Conservation (phyloP, 1,284 basidiomycete genomes). For the Ganoderma sinense region DNA sequence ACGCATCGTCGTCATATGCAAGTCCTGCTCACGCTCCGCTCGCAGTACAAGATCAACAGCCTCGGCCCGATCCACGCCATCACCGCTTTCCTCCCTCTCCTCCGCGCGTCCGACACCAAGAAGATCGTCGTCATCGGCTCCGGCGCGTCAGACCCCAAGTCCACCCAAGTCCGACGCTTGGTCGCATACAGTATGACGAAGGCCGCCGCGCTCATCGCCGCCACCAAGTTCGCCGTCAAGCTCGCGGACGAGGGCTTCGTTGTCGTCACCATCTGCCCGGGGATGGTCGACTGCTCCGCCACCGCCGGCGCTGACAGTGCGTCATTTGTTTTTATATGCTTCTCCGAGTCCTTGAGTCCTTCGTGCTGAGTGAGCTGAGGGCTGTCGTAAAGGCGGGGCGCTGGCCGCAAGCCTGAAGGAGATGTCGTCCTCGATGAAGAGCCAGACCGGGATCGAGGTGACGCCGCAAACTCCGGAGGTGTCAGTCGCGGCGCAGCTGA, state of each 20-base stretch:
- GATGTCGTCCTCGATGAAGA: background rate
- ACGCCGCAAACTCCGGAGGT: background rate
- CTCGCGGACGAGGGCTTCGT: constrained; percentile 46
- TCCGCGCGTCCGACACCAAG: too few species aligned
- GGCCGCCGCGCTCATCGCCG: constrained; percentile 47
- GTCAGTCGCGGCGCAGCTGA: background rate
- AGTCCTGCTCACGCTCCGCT: too few species aligned
- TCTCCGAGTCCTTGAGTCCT: background rate
- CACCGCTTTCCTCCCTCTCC: too few species aligned
- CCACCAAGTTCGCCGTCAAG: constrained; percentile 47
- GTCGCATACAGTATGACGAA: constrained; percentile 46
- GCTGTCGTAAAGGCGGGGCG: background rate
- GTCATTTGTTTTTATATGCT: background rate
- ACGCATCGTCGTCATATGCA: too few species aligned
- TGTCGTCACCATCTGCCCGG: constrained; percentile 46
- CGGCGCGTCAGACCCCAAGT: constrained; percentile 32
- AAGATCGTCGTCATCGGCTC: too few species aligned
- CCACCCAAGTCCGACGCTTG: constrained; percentile 26
- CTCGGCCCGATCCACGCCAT: too few species aligned
- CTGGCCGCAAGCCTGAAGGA: background rate
- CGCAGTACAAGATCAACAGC: too few species aligned
- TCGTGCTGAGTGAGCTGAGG: background rate
- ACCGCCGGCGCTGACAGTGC: background rate
- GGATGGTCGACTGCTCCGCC: constrained; percentile 41
- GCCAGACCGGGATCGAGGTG: background rate